These are phyloP conservation scores for Aspergillus aculeatinus DNA, from an alignment of 2,329 filamentous ascomycete genomes.

Conservation along the genomic window DNA sequence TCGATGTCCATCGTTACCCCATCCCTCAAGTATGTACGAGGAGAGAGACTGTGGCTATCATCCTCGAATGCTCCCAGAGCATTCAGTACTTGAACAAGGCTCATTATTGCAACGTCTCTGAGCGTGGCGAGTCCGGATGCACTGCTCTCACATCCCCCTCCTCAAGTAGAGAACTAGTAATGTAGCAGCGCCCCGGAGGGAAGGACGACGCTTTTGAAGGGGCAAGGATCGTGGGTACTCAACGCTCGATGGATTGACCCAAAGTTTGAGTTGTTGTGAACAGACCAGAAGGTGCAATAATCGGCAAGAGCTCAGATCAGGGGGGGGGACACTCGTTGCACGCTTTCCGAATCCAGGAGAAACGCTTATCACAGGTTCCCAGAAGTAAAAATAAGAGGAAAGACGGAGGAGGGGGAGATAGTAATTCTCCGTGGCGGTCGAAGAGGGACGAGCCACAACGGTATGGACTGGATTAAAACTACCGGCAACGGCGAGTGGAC, in stretches of 20 bases:
- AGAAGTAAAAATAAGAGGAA: background rate
- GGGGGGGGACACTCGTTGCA: background rate
- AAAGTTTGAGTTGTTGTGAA: background rate
- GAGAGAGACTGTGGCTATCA: conserved; percentile 18
- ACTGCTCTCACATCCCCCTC: conserved; percentile 15
- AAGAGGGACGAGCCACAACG: conserved; percentile 5
- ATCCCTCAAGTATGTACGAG: conserved; percentile 21
- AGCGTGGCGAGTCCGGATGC: background rate
- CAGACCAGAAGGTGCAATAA: background rate
- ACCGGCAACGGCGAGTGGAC: conserved; percentile 3
- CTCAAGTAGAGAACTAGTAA: background rate
- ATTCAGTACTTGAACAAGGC: conserved; percentile 14
- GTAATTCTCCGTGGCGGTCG: background rate
- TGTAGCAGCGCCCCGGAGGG: background rate
- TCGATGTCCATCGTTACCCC: conserved; percentile 27
- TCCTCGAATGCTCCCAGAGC: conserved; percentile 19
- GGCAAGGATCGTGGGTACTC: background rate
- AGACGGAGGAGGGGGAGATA: conserved; percentile 7
- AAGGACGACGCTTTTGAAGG: background rate
- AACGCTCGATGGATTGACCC: background rate
- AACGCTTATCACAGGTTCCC: background rate
- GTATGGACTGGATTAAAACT: background rate
- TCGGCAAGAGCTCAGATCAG: conserved; percentile 3
- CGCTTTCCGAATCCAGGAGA: background rate
- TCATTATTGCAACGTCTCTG: conserved; percentile 15